Percentiles rank a stretch among this genome's conserved stretches.
phyloP scores from a whole-genome alignment of 148 eudicot species.

The Silene uniflora region DNA sequence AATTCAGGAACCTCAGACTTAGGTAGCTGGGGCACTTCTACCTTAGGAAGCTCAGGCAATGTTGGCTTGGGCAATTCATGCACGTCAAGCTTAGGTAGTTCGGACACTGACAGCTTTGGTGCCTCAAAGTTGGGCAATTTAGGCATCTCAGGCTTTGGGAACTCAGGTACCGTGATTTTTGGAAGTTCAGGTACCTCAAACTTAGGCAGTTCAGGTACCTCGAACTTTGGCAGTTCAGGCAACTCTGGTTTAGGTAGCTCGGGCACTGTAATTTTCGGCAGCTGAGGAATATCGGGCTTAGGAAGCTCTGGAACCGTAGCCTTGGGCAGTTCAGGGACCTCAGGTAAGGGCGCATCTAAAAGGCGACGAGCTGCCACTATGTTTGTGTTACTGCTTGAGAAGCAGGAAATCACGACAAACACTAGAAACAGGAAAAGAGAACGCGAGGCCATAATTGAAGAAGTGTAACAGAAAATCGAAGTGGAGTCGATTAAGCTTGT shows the following conservation, averaged over 20 bases:
- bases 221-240: background rate
- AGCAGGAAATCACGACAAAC: constrained; percentile 6
- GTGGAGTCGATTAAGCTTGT: background rate
- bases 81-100: constrained; percentile 14
- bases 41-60: background rate
- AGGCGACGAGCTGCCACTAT: constrained; percentile 22
- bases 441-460: background rate
- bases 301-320: background rate
- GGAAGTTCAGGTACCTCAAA: background rate
- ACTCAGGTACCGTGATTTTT: background rate
- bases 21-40: background rate
- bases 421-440: background rate
- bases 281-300: constrained; percentile 12
- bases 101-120: background rate
- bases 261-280: constrained; percentile 14
- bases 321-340: constrained; percentile 20
- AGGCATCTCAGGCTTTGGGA: constrained; percentile 4
- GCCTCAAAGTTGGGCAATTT: constrained; percentile 10
- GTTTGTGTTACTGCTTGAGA: background rate
- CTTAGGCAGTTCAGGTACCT: constrained; percentile 11
- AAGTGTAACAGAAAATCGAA: background rate
- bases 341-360: constrained; percentile 14
- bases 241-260: constrained; percentile 10
- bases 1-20: constrained; percentile 15
- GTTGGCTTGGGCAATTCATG: constrained; percentile 16